phyloP scores from a whole-genome alignment of 169 alveolate species.

The Plasmodium fragile region DNA sequence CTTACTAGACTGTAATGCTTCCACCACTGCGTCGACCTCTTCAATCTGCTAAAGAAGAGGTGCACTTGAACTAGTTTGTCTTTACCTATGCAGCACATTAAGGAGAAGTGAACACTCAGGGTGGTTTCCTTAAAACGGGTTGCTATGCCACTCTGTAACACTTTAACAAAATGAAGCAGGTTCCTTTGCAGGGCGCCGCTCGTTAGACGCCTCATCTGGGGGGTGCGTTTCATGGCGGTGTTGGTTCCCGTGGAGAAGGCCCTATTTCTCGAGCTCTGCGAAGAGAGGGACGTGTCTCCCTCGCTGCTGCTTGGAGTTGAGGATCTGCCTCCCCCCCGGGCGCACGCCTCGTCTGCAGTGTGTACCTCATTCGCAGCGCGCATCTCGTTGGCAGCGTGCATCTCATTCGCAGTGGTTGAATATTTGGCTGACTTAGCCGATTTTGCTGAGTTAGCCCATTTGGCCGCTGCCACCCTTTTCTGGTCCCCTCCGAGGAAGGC shows the following conservation, averaged over 20 bases:
- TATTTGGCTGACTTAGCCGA: too few relatives aligned
- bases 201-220: not conserved
- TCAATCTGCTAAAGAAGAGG: slow-evolving; percentile 40
- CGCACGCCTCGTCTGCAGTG: not conserved
- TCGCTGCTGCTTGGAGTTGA: not conserved
- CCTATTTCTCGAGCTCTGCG: not conserved
- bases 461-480: not conserved
- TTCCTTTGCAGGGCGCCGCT: not conserved
- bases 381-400: too few relatives aligned
- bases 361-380: not conserved
- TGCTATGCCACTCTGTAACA: not conserved
- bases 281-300: not conserved
- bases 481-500: not conserved
- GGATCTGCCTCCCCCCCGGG: not conserved
- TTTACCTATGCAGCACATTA: slow-evolving; percentile 6
- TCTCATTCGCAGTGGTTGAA: too few relatives aligned
- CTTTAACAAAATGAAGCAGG: not conserved
- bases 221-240: not conserved
- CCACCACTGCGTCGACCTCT: slow-evolving; percentile 13
- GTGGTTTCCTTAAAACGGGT: not conserved
- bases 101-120: not conserved
- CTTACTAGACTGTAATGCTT: not conserved
- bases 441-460: not conserved
- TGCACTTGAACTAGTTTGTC: slow-evolving; percentile 13
- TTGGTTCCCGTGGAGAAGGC: not conserved